phyloP scores from a whole-genome alignment of 768 basidiomycete genomes.

The Tylopilus felleus region DNA sequence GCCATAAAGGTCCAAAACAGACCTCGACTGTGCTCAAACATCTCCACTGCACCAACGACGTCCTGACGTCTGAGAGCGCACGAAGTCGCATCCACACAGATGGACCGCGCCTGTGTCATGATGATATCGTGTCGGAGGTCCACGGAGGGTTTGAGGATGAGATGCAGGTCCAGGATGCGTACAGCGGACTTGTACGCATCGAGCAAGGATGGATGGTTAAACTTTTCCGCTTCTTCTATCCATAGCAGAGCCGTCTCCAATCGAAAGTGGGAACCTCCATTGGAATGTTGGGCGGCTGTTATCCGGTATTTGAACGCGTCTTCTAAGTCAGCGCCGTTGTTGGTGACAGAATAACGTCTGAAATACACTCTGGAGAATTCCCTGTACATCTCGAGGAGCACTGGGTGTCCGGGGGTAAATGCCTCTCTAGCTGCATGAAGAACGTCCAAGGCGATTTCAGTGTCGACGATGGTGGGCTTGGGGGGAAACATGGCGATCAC shows the following conservation, averaged over 20 bases:
- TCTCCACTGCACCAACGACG: conserved; percentile 30
- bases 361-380: conserved; percentile 11
- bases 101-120: conserved; percentile 5
- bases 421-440: conserved; percentile 14
- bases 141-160: conserved; percentile 15
- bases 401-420: conserved; percentile 5
- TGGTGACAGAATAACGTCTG: conserved; percentile 10
- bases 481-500: conserved; percentile 11
- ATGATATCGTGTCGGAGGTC: conserved; percentile 16
- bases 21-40: conserved; percentile 32
- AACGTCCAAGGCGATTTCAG: conserved; percentile 15
- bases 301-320: conserved; percentile 20
- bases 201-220: conserved; percentile 14
- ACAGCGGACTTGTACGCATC: conserved; percentile 20
- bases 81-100: conserved; percentile 27
- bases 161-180: conserved; percentile 15
- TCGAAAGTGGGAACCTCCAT: conserved; percentile 16
- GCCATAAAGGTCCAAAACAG: conserved; percentile 25
- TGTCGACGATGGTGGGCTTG: conserved; percentile 8
- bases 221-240: conserved; percentile 19
- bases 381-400: conserved; percentile 10
- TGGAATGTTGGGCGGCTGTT: conserved; percentile 14
- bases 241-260: conserved; percentile 22
- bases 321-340: conserved; percentile 18
- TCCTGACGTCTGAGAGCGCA: conserved; percentile 21